Percentiles rank a stretch among this genome's conserved stretches.
Conservation (phyloP, 2,329 filamentous ascomycete genomes). For the Proliferodiscus dingleyae region DNA sequence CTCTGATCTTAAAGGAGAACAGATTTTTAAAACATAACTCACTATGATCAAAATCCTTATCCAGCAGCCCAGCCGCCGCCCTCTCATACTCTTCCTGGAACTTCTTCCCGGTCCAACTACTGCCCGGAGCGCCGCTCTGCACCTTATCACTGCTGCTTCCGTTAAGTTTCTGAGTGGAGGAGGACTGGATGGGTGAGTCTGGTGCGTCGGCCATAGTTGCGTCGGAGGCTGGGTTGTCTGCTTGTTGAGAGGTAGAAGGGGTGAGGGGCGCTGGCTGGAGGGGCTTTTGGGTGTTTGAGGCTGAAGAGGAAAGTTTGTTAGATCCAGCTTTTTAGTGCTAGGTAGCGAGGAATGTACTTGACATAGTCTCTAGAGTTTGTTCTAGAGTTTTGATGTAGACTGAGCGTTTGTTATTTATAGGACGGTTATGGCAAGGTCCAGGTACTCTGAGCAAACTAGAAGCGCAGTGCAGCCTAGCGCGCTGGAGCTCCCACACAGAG, state of each 20-base stretch:
- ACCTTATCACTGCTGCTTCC: slow-evolving; percentile 20
- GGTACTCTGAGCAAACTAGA: not conserved
- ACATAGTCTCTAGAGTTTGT: no score
- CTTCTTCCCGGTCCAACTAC: slow-evolving; percentile 51
- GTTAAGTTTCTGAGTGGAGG: slow-evolving; percentile 1
- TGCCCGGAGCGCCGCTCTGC: slow-evolving; percentile 38
- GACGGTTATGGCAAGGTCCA: not conserved
- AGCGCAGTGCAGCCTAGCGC: not conserved
- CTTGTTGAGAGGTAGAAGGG: slow-evolving; percentile 2
- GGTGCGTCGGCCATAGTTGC: slow-evolving; percentile 25
- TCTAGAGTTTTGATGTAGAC: no score
- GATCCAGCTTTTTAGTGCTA: not conserved
- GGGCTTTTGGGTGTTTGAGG: slow-evolving; percentile 1
- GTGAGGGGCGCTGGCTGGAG: not conserved
- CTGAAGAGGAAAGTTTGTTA: not conserved
- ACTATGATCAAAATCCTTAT: slow-evolving; percentile 47
- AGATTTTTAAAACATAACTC: no score
- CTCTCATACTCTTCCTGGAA: slow-evolving; percentile 49
- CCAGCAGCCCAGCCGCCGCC: slow-evolving; percentile 44
- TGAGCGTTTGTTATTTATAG: no score
- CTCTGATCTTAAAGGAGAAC: no score
- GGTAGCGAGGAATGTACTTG: not conserved
- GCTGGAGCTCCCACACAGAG: not conserved
- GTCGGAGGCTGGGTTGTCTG: slow-evolving; percentile 4
- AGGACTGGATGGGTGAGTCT: slow-evolving; percentile 22